Conservation (phyloP, 176 grass and related monocot species). For the Dendrocalamus sinicus region DNA sequence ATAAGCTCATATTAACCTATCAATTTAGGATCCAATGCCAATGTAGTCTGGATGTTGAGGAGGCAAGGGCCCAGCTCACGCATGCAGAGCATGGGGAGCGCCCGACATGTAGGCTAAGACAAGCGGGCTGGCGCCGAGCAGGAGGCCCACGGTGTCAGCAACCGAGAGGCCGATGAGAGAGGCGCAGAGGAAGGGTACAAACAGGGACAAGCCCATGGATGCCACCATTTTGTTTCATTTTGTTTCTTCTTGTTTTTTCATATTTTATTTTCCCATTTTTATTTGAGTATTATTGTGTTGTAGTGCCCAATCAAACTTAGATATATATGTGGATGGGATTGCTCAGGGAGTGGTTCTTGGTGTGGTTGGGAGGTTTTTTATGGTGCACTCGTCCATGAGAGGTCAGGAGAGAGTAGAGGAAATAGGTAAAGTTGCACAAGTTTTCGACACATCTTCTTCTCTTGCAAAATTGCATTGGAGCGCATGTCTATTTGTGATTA, state of each 20-base stretch:
- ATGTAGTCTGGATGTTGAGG: conserved; percentile 39
- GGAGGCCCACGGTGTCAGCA: conserved; percentile 6
- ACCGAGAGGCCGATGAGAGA: background rate
- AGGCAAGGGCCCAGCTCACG: conserved; percentile 46
- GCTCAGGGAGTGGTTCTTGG: conserved; percentile 35
- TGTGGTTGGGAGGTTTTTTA: conserved; percentile 39
- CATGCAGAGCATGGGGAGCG: conserved; percentile 46
- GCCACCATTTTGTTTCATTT: conserved; percentile 24
- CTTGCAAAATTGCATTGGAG: too few species aligned
- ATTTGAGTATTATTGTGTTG: background rate
- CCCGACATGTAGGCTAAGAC: conserved; percentile 14
- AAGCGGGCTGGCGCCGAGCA: conserved; percentile 35
- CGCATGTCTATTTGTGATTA: background rate
- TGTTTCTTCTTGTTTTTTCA: background rate
- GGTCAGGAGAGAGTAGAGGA: background rate
- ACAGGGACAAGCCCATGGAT: background rate
- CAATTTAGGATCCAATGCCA: background rate
- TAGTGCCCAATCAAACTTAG: background rate
- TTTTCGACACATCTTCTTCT: background rate
- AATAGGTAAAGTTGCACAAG: background rate
- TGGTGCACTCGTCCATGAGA: background rate
- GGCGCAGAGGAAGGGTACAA: conserved; percentile 8
- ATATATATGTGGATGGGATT: conserved; percentile 19
- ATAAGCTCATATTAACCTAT: too few species aligned
- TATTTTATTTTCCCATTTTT: background rate